Conservation (phyloP, 176 grass and related monocot genomes). For the Chloris gayana region DNA sequence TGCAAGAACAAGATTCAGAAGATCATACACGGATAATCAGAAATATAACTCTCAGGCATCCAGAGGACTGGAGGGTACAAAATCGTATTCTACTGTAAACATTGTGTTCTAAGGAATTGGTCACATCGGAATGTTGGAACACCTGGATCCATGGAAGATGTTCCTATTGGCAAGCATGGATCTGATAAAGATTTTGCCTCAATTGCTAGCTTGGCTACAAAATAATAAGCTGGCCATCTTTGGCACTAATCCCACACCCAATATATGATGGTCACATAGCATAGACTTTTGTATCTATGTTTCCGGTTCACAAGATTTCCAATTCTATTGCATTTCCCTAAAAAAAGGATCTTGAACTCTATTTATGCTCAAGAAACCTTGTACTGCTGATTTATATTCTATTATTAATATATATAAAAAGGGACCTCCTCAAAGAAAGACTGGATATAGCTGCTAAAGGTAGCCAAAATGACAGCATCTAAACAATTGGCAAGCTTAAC, state of each 20-base stretch:
- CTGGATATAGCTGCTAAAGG: too few relatives aligned
- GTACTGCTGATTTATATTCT: too few relatives aligned
- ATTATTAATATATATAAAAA: too few relatives aligned
- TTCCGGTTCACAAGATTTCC: too few relatives aligned
- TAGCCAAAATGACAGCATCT: too few relatives aligned
- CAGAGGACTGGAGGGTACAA: neutral
- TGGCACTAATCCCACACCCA: too few relatives aligned
- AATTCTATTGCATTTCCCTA: too few relatives aligned
- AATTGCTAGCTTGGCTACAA: neutral
- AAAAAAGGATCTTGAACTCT: too few relatives aligned
- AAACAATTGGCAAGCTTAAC: neutral
- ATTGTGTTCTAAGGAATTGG: neutral
- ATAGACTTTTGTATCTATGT: too few relatives aligned
- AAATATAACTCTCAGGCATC: neutral
- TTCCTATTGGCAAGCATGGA: neutral
- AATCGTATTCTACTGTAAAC: neutral
- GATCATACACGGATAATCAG: neutral
- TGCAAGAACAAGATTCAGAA: slow-evolving; percentile 30
- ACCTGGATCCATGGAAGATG: neutral
- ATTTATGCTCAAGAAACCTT: too few relatives aligned
- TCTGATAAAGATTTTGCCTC: neutral
- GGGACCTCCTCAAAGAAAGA: too few relatives aligned
- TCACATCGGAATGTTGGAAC: neutral
- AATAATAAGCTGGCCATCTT: neutral
- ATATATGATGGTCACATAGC: too few relatives aligned